phyloP scores from a whole-genome alignment of 169 alveolate species.

The Plasmodium malariae region DNA sequence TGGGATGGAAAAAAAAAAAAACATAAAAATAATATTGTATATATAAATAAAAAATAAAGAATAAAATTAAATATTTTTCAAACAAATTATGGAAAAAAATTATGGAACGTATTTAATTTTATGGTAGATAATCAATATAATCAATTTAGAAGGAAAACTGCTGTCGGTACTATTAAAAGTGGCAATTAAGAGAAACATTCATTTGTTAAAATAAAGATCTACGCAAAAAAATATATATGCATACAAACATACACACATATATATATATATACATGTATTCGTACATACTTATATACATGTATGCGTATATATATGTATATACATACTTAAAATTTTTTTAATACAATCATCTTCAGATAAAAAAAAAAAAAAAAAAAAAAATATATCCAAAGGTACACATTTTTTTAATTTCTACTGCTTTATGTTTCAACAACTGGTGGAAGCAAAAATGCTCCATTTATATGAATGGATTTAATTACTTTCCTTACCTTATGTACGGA shows the following conservation, averaged over 20 bases:
- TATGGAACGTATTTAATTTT: too few relatives aligned
- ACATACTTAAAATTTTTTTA: neutral
- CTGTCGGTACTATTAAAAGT: too few relatives aligned
- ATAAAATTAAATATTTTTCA: too few relatives aligned
- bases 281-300: neutral
- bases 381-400: neutral
- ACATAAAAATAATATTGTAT: too few relatives aligned
- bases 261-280: neutral
- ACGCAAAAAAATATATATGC: neutral
- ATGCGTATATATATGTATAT: neutral
- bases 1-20: too few relatives aligned
- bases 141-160: too few relatives aligned
- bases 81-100: too few relatives aligned
- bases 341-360: neutral
- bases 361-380: neutral
- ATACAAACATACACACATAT: constrained; percentile 2
- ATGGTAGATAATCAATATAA: too few relatives aligned
- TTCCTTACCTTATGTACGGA: too few relatives aligned
- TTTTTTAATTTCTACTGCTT: neutral
- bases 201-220: too few relatives aligned
- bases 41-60: too few relatives aligned
- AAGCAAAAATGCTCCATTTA: neutral
- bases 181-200: too few relatives aligned
- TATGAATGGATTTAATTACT: neutral
- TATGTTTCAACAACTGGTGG: neutral